These are phyloP conservation scores for Plectranthus barbatus DNA, from an alignment of 257 asterid species.

Conservation along the genomic window DNA sequence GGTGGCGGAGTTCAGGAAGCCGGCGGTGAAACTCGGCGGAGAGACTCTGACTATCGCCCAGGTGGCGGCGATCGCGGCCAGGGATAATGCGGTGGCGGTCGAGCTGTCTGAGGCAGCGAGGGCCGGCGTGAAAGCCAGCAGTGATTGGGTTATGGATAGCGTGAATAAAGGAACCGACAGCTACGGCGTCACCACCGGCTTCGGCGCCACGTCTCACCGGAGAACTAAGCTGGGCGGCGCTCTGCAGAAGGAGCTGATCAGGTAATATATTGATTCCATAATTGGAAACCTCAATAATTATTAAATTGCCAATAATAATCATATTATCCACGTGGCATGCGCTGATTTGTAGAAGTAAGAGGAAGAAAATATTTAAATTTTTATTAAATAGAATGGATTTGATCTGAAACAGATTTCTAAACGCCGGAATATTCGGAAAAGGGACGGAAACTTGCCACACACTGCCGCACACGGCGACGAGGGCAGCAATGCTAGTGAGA, in stretches of 20 bases:
- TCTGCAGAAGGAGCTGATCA: too few species aligned
- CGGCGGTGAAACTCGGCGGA: constrained; percentile 42
- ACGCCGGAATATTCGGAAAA: constrained; percentile 46
- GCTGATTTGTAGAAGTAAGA: too few species aligned
- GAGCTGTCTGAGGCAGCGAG: constrained; percentile 46
- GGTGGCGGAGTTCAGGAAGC: constrained; percentile 46
- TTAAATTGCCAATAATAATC: too few species aligned
- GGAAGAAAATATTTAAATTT: too few species aligned
- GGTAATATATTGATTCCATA: too few species aligned
- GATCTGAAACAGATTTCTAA: constrained; percentile 46
- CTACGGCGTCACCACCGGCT: too few species aligned
- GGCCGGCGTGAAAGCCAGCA: too few species aligned
- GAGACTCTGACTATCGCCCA: constrained; percentile 39
- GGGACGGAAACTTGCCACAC: constrained; percentile 40
- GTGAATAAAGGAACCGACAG: constrained; percentile 44
- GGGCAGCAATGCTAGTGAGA: constrained; percentile 58
- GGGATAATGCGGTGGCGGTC: constrained; percentile 35
- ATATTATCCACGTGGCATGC: too few species aligned
- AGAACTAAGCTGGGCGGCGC: constrained; percentile 47
- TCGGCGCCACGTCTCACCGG: constrained; percentile 48
- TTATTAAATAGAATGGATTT: too few species aligned
- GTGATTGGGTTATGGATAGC: constrained; percentile 57
- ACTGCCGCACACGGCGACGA: constrained; percentile 40
- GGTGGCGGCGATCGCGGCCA: constrained; percentile 46
- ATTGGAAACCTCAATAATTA: too few species aligned